Evolutionary conservation across 768 basidiomycete genomes (phyloP).

Genomic region (Asterophora lycoperdoides): DNA sequence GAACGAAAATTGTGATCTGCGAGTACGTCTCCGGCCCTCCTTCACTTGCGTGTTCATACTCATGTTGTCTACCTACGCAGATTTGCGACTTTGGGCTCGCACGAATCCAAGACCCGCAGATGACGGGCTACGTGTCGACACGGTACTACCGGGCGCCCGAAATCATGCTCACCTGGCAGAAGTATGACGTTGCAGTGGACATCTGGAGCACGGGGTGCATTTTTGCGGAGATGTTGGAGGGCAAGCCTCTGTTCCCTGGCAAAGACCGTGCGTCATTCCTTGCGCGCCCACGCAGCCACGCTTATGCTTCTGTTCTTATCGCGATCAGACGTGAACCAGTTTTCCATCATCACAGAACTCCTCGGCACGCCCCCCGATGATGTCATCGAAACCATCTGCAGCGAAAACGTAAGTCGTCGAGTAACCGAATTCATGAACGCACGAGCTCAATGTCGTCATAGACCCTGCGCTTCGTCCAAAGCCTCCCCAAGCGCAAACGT

Average conservation of each 20-base stretch:
- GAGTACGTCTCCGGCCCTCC: constrained; percentile 52
- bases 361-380: constrained; percentile 99
- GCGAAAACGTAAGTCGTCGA: constrained; percentile 76
- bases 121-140: constrained; percentile 99
- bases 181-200: constrained; percentile 99
- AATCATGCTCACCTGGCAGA: constrained; percentile 99
- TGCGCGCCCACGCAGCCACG: constrained; percentile 7
- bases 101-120: constrained; percentile 98
- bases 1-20: constrained; percentile 99
- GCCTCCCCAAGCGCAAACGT: constrained; percentile 91
- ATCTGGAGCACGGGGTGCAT: constrained; percentile 99
- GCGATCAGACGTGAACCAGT: constrained; percentile 90
- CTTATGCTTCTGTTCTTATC: neutral
- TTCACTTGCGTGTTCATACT: constrained; percentile 5
- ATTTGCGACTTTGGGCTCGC: constrained; percentile 99
- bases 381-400: constrained; percentile 97
- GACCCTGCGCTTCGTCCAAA: constrained; percentile 99
- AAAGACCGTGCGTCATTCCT: constrained; percentile 84
- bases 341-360: constrained; percentile 98
- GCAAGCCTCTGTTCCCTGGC: constrained; percentile 97
- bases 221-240: constrained; percentile 99
- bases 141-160: constrained; percentile 98
- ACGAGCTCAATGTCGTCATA: constrained; percentile 9
- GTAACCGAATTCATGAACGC: constrained; percentile 3
- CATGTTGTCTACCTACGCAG: constrained; percentile 33